These are phyloP conservation scores for Cladosporium sp. DNA, from an alignment of 2,329 filamentous ascomycete genomes.

Conservation along the genomic window DNA sequence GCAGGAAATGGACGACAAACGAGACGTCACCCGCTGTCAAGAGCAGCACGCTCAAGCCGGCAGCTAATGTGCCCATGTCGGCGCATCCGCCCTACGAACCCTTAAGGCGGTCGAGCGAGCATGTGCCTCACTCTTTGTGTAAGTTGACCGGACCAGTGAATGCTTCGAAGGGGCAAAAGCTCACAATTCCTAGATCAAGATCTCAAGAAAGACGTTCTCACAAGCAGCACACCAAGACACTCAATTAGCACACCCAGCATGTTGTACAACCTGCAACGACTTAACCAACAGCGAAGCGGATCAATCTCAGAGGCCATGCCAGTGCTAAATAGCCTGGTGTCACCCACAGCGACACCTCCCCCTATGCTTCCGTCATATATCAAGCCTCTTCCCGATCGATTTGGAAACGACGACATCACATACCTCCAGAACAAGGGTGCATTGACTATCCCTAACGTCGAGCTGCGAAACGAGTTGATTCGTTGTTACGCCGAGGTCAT, in stretches of 20 bases:
- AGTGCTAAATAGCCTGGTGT: slow-evolving; percentile 30
- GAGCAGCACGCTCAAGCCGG: slow-evolving; percentile 29
- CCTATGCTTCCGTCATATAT: slow-evolving; percentile 67
- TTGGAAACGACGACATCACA: slow-evolving; percentile 77
- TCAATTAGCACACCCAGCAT: slow-evolving; percentile 35
- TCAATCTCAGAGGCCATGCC: slow-evolving; percentile 30
- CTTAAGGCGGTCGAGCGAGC: slow-evolving; percentile 39
- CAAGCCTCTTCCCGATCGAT: slow-evolving; percentile 73
- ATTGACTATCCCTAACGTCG: slow-evolving; percentile 69
- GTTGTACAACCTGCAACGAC: slow-evolving; percentile 36
- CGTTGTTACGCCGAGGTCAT: slow-evolving; percentile 85
- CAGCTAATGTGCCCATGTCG: slow-evolving; percentile 32
- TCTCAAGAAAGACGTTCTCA: slow-evolving; percentile 27
- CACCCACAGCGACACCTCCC: slow-evolving; percentile 32
- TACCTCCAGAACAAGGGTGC: slow-evolving; percentile 86
- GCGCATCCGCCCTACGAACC: slow-evolving; percentile 38
- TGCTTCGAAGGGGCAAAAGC: background rate
- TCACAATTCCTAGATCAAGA: slow-evolving; percentile 33
- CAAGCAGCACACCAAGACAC: slow-evolving; percentile 24
- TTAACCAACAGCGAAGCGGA: slow-evolving; percentile 30
- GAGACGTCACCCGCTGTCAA: slow-evolving; percentile 25
- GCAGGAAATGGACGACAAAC: slow-evolving; percentile 41
- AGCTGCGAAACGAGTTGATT: slow-evolving; percentile 77
- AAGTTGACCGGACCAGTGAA: slow-evolving; percentile 37
- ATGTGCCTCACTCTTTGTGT: slow-evolving; percentile 68